phyloP scores from a whole-genome alignment of 257 asterid genomes.

The Coffea eugenioides region DNA sequence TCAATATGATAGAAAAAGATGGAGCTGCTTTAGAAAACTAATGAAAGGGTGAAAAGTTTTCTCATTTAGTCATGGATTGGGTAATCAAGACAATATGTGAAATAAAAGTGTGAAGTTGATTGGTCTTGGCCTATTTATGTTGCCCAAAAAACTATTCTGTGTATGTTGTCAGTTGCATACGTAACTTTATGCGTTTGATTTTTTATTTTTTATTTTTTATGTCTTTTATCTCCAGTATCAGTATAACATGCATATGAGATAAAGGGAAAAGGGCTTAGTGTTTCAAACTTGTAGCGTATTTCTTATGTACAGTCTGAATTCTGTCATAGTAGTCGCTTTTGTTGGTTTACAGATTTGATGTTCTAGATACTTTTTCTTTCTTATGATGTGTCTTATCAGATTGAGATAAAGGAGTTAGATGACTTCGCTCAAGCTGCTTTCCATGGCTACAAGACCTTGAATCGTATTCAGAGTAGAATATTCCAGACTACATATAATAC shows the following conservation, averaged over 20 bases:
- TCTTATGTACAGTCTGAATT: not conserved
- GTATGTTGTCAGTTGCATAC: not conserved
- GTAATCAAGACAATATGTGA: not conserved
- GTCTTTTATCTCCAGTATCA: not conserved
- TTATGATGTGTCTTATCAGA: slow-evolving; percentile 45
- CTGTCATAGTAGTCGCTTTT: not conserved
- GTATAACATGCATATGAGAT: not conserved
- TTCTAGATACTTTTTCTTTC: slow-evolving; percentile 8
- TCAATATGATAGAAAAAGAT: not conserved
- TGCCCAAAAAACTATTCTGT: not conserved
- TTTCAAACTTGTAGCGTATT: not conserved
- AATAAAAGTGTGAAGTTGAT: not conserved
- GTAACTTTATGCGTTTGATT: too few relatives aligned
- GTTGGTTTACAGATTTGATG: not conserved
- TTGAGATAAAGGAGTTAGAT: slow-evolving; percentile 93
- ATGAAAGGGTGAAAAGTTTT: not conserved
- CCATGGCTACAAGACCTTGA: slow-evolving; percentile 88
- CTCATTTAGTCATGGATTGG: not conserved
- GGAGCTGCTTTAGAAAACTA: not conserved
- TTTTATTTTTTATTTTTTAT: too few relatives aligned
- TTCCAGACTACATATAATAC: slow-evolving; percentile 79
- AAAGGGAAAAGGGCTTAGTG: not conserved
- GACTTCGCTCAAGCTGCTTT: slow-evolving; percentile 98
- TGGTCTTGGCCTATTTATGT: not conserved
- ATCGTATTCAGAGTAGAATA: slow-evolving; percentile 96